Percentiles rank a stretch among this genome's conserved stretches.
These are phyloP conservation scores for Glycyrrhiza uralensis DNA, from an alignment of 306 rosid species.

Conservation along the genomic window DNA sequence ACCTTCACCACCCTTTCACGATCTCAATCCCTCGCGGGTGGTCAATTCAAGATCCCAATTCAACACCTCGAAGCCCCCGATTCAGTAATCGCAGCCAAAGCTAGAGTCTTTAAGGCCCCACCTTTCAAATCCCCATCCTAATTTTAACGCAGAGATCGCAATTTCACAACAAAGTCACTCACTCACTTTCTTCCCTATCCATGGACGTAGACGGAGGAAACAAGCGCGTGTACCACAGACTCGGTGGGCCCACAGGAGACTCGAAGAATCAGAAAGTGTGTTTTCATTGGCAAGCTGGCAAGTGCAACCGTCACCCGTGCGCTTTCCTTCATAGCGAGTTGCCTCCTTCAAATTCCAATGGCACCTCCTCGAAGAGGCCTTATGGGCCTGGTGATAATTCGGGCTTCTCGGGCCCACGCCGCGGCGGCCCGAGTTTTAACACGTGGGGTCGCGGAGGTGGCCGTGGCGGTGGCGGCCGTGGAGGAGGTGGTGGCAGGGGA, in stretches of 20 bases:
- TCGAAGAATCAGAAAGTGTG: slow-evolving; percentile 68
- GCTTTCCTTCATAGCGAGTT: slow-evolving; percentile 67
- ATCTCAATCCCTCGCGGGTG: neutral
- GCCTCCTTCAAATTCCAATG: slow-evolving; percentile 46
- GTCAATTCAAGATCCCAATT: neutral
- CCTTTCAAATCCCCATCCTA: neutral
- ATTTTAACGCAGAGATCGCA: neutral
- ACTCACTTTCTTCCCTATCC: neutral
- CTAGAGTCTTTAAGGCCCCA: neutral
- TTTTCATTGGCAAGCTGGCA: slow-evolving; percentile 93
- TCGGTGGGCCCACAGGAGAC: slow-evolving; percentile 52
- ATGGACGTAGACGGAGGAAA: slow-evolving; percentile 82
- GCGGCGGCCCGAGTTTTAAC: slow-evolving; percentile 45
- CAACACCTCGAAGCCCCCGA: neutral
- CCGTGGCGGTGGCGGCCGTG: slow-evolving; percentile 34
- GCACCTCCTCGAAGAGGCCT: slow-evolving; percentile 61
- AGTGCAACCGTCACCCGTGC: slow-evolving; percentile 79
- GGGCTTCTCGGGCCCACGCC: slow-evolving; percentile 44
- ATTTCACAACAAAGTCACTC: neutral
- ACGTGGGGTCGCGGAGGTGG: slow-evolving; percentile 61
- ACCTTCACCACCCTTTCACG: neutral
- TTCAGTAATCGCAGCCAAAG: neutral
- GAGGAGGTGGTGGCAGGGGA: slow-evolving; percentile 26
- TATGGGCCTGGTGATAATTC: slow-evolving; percentile 51
- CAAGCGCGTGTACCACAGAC: slow-evolving; percentile 74